Conservation (phyloP, 2,329 filamentous ascomycete genomes). For the Acarospora socialis region DNA sequence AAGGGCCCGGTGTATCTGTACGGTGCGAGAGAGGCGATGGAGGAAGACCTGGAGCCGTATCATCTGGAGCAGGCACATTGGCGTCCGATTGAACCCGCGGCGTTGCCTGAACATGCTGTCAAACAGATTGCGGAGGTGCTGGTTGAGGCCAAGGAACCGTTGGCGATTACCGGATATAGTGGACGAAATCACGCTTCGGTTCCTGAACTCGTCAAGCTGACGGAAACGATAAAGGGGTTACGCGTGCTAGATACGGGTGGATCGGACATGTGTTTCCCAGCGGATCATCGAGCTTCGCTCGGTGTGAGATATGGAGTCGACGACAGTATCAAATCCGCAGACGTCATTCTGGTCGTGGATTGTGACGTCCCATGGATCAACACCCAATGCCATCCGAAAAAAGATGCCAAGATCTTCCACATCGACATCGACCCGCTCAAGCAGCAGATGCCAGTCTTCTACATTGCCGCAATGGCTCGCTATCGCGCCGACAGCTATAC, state of each 20-base stretch:
- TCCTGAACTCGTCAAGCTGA: conserved; percentile 48
- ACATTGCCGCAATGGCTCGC: conserved; percentile 49
- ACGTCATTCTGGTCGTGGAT: conserved; percentile 73
- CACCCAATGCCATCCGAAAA: conserved; percentile 50
- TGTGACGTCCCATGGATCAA: conserved; percentile 90
- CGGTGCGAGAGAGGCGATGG: conserved; percentile 69
- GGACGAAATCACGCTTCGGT: conserved; percentile 55
- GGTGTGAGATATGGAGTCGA: conserved; percentile 63
- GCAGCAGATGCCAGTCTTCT: conserved; percentile 54
- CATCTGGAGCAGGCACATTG: conserved; percentile 9
- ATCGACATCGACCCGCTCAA: conserved; percentile 55
- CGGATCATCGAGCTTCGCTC: conserved; percentile 44
- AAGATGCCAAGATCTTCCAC: conserved; percentile 45
- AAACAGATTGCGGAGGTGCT: conserved; percentile 48
- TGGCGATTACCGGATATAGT: conserved; percentile 57
- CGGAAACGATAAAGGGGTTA: conserved; percentile 52
- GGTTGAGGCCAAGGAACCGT: conserved; percentile 47
- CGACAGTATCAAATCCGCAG: conserved; percentile 57
- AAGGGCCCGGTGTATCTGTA: conserved; percentile 68
- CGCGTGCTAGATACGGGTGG: conserved; percentile 63
- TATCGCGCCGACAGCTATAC: conserved; percentile 53
- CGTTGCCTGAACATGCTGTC: conserved; percentile 31
- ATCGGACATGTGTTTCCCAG: conserved; percentile 70
- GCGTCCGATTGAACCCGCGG: conserved; percentile 14
- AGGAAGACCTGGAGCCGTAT: conserved; percentile 50